These are phyloP conservation scores for Phytophthora vignae DNA, from an alignment of 352 stramenopile genomes.

Conservation along the genomic window DNA sequence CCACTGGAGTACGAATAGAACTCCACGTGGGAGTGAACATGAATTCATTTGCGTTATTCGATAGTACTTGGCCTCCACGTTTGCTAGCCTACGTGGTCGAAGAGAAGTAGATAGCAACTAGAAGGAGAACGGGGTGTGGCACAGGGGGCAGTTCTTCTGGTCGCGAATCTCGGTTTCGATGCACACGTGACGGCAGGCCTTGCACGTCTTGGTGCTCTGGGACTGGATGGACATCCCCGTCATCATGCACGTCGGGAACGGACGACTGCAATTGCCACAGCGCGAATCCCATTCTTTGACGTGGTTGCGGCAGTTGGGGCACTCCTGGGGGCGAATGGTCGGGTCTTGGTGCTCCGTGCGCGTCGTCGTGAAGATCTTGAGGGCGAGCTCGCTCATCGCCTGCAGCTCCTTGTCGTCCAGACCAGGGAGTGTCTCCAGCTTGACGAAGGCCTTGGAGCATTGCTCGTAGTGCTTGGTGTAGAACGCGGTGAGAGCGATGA, in stretches of 20 bases:
- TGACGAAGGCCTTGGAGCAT: constrained; percentile 93
- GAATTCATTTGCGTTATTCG: constrained; percentile 5
- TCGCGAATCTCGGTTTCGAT: constrained; percentile 88
- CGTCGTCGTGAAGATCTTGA: constrained; percentile 89
- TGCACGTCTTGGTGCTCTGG: constrained; percentile 82
- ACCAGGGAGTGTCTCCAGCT: constrained; percentile 88
- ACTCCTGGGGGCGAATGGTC: constrained; percentile 80
- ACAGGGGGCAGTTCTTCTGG: constrained; percentile 90
- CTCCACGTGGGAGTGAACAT: neutral
- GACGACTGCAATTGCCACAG: constrained; percentile 80
- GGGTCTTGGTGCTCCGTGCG: constrained; percentile 73
- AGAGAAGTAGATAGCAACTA: constrained; percentile 1
- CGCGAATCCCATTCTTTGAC: constrained; percentile 90
- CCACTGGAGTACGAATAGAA: constrained; percentile 2
- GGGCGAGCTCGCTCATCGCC: constrained; percentile 72
- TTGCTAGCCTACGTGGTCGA: neutral
- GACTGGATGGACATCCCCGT: constrained; percentile 79
- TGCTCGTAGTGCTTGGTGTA: constrained; percentile 93
- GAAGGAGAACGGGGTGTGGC: constrained; percentile 69
- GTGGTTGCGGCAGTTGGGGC: constrained; percentile 78
- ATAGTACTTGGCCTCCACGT: neutral
- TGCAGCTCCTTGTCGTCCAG: constrained; percentile 67
- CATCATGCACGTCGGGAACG: constrained; percentile 83
- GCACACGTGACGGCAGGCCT: constrained; percentile 87
- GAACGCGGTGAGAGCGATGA: constrained; percentile 93